phyloP scores from a whole-genome alignment of 2,329 filamentous ascomycete genomes.

The Ilyonectria sp. region DNA sequence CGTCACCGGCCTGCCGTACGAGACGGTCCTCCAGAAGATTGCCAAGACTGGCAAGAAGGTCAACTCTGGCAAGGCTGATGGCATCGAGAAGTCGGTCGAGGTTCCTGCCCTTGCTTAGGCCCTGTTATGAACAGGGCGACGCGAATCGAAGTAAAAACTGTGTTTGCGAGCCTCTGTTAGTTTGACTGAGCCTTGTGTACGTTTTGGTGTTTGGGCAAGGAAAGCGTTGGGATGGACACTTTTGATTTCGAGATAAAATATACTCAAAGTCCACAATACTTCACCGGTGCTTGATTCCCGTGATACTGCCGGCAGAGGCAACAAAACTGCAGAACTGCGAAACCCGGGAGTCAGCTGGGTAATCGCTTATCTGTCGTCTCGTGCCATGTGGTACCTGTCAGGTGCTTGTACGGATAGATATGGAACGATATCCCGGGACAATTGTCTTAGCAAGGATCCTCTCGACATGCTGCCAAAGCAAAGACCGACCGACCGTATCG shows the following conservation, averaged over 20 bases:
- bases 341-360: background rate
- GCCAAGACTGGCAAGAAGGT: constrained; percentile 96
- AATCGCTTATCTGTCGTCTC: background rate
- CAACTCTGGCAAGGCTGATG: constrained; percentile 82
- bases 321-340: background rate
- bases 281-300: background rate
- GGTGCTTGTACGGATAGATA: background rate
- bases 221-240: constrained; percentile 33
- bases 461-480: background rate
- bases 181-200: constrained; percentile 36
- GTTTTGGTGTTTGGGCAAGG: constrained; percentile 38
- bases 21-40: constrained; percentile 88
- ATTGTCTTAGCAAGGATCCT: background rate
- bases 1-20: constrained; percentile 80
- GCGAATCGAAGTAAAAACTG: constrained; percentile 11
- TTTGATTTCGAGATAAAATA: constrained; percentile 34
- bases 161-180: constrained; percentile 34
- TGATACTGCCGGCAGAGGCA: background rate
- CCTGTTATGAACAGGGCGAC: background rate
- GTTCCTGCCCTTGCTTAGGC: constrained; percentile 54
- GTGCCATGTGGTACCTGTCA: background rate
- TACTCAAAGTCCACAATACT: constrained; percentile 25
- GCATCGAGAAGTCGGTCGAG: constrained; percentile 68
- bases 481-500: background rate
- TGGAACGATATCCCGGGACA: constrained; percentile 8